A percentile compares a stretch with the other conserved stretches of the same genome.
Evolutionary conservation across 106 monocot species (phyloP).

Genomic region (Dioscorea zingiberensis): DNA sequence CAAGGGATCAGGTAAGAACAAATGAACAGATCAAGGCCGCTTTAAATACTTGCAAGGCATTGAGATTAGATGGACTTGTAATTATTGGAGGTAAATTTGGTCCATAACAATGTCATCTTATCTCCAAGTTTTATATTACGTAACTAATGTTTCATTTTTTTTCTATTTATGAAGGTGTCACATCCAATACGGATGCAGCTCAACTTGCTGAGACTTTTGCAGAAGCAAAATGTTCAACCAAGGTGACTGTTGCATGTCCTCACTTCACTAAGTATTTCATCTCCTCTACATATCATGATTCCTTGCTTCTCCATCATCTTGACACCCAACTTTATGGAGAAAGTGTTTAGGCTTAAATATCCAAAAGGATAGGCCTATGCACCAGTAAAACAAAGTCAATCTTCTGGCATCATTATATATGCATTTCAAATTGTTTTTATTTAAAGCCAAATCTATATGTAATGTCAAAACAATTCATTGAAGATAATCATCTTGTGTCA

Average conservation of each 20-base stretch:
- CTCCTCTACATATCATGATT: neutral
- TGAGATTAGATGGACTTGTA: constrained; percentile 43
- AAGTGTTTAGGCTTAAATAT: too few relatives aligned
- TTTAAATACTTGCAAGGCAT: constrained; percentile 29
- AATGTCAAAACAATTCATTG: too few relatives aligned
- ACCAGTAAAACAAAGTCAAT: too few relatives aligned
- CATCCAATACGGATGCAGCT: constrained; percentile 57
- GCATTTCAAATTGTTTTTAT: neutral
- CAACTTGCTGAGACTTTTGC: constrained; percentile 63
- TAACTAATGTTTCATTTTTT: neutral
- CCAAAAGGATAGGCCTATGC: too few relatives aligned
- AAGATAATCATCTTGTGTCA: neutral
- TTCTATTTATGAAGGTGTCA: constrained; percentile 28
- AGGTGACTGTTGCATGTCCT: constrained; percentile 18
- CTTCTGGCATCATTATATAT: too few relatives aligned
- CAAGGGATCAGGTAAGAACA: constrained; percentile 49
- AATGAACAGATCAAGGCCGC: constrained; percentile 49
- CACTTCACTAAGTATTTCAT: neutral
- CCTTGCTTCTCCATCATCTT: too few relatives aligned
- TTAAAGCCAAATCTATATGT: neutral
- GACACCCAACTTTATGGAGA: neutral
- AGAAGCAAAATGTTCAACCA: constrained; percentile 40
- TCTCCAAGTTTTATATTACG: neutral
- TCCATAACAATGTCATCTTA: neutral
- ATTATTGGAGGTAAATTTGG: constrained; percentile 43